Base-by-base conservation (phyloP, 208 protist genomes). In the Phytomonas sp. region DNA sequence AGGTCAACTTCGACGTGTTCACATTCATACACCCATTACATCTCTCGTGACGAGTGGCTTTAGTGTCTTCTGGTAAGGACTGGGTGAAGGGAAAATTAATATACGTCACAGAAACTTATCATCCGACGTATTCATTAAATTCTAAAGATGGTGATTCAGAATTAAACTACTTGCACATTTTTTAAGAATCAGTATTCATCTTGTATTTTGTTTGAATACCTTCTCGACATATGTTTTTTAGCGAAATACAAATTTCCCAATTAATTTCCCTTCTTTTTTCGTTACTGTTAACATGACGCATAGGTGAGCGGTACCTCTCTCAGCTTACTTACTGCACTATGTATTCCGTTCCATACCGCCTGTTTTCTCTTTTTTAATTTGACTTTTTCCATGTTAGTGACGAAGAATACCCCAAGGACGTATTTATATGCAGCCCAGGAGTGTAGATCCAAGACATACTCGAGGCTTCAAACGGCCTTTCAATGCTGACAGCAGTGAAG, bases 391-490 rank as follows among this genome's bases (percentile, higher is more conserved):
- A 56, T 23, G 46, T 26, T 23, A 56, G 20, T 26, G 3, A 56
- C 46, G 26, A 56, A 56, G 46, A 56, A 56, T 56, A 56, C 26
- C 46, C 8, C 9, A 26, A 56, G 4, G 1, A 56, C 17, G 46
- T 56, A 26, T 26, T 56, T 56, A 23, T 26, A 56, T 56, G 46
- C 4, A 56, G 20, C 46, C 46, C 20, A 56, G 46, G 20, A 6
- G 46, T 26, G 46, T 56, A 56, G 23, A 56, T 17, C 46, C 17
- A 56, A 26, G 46, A 56, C 46, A 6, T 26, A 26, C 46, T 5
- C 46, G 46, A 26, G 69, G 59, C 40, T 83, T 84, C 23, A 84
- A 84, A 61, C 76, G 76, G 26, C 67, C 75, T 11, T 74, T 65
- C 60, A 71, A 64, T 51, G 63, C 56, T 66, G 67, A 59, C 36